Conservation (phyloP, 208 protist genomes). For the Trypanosoma congolense region DNA sequence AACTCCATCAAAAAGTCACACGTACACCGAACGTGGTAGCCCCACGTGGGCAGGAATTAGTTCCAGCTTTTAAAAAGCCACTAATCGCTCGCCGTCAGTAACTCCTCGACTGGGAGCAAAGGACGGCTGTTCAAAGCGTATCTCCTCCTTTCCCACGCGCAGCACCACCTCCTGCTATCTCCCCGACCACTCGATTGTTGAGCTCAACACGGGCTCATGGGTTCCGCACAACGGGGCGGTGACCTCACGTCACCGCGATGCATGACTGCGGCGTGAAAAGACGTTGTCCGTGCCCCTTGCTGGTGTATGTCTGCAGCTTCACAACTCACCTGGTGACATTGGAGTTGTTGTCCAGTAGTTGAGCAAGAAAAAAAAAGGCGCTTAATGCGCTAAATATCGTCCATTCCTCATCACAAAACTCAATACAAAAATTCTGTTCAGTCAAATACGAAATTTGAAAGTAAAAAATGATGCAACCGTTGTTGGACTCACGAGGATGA, state of each 20-base stretch:
- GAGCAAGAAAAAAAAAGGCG: conserved; percentile 91
- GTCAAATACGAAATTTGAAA: too few species aligned
- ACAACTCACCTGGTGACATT: conserved; percentile 76
- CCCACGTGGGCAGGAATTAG: conserved; percentile 77
- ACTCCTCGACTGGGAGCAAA: conserved; percentile 81
- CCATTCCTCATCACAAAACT: too few species aligned
- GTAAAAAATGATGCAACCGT: too few species aligned
- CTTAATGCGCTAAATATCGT: conserved; percentile 85
- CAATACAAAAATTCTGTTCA: too few species aligned
- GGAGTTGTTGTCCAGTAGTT: conserved; percentile 94
- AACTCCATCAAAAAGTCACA: too few species aligned
- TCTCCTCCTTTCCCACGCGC: conserved; percentile 88
- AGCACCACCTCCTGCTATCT: conserved; percentile 77
- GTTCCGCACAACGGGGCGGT: conserved; percentile 74
- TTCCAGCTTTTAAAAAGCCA: conserved; percentile 56
- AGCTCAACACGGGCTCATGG: conserved; percentile 44
- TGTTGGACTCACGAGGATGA: too few species aligned
- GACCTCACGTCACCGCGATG: conserved; percentile 55
- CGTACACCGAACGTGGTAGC: conserved; percentile 81
- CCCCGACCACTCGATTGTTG: conserved; percentile 40
- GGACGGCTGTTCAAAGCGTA: conserved; percentile 88
- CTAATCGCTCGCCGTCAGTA: conserved; percentile 30
- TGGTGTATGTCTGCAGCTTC: conserved; percentile 91
- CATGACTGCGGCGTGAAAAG: conserved; percentile 81
- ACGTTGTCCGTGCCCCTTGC: conserved; percentile 89